Percentiles rank a stretch among this genome's conserved stretches.
These are phyloP conservation scores for Cercophora scortea DNA, from an alignment of 495 filamentous ascomycete species.

Conservation along the genomic window DNA sequence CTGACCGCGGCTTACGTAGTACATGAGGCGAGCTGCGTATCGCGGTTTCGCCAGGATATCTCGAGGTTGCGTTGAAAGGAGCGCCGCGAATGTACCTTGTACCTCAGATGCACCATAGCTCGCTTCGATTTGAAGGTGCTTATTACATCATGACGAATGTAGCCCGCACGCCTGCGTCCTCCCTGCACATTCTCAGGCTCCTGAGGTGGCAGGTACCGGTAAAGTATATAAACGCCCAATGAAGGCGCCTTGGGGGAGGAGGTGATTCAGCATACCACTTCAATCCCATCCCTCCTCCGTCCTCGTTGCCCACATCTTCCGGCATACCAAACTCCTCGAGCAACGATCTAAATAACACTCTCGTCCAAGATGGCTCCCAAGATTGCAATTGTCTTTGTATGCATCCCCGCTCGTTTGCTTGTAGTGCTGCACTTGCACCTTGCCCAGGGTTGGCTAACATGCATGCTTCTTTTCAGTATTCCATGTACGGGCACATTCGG, in stretches of 20 bases:
- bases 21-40: too few relatives aligned
- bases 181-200: too few relatives aligned
- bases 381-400: conserved; percentile 82
- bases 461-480: conserved; percentile 55
- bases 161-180: background rate
- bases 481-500: conserved; percentile 88
- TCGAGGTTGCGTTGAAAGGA: background rate
- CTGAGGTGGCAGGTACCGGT: too few relatives aligned
- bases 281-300: too few relatives aligned
- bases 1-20: too few relatives aligned
- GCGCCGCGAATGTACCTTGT: background rate
- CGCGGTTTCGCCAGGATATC: too few relatives aligned
- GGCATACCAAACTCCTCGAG: too few relatives aligned
- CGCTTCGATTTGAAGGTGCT: conserved; percentile 11
- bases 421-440: background rate
- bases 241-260: too few relatives aligned
- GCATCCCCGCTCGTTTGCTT: conserved; percentile 20
- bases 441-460: background rate
- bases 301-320: too few relatives aligned
- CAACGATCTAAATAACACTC: background rate
- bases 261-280: too few relatives aligned
- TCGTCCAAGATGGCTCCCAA: conserved; percentile 77
- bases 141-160: conserved; percentile 27
- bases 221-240: conserved; percentile 1
- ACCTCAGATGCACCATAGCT: background rate